Percentiles rank a stretch among this genome's conserved stretches.
These are phyloP conservation scores for Pigoraptor vietnamica DNA, from an alignment of 78 protist species.

Conservation along the genomic window DNA sequence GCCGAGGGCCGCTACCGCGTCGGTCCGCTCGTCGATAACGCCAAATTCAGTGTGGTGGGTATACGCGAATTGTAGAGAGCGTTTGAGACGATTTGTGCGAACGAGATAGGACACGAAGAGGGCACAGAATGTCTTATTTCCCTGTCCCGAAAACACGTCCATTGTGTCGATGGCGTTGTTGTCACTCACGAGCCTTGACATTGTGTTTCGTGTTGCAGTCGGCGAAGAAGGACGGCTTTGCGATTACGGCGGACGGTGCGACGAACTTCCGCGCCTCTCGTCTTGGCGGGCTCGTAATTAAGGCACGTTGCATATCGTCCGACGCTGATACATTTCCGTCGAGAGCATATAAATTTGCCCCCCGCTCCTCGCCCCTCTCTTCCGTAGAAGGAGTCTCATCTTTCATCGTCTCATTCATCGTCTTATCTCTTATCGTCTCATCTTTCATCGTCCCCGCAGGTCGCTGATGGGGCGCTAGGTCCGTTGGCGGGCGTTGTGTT, in stretches of 20 bases:
- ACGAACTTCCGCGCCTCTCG: not conserved
- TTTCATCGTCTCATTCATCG: not conserved
- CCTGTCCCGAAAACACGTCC: too few relatives aligned
- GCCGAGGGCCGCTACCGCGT: not conserved
- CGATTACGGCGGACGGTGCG: not conserved
- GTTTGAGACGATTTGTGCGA: not conserved
- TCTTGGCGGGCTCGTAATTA: not conserved
- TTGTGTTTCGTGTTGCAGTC: not conserved
- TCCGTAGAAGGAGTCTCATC: too few relatives aligned
- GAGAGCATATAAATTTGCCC: too few relatives aligned
- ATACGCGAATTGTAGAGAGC: not conserved
- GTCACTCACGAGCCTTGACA: not conserved
- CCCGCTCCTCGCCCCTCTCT: too few relatives aligned
- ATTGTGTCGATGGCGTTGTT: not conserved
- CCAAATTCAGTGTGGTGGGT: not conserved
- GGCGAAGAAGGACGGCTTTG: not conserved
- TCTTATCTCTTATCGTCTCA: not conserved
- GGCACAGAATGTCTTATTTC: not conserved
- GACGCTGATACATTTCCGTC: too few relatives aligned
- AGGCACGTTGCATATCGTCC: too few relatives aligned
- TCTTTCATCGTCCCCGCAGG: not conserved
- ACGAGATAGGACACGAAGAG: too few relatives aligned
- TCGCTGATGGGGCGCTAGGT: not conserved
- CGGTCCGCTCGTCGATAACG: not conserved
- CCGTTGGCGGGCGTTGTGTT: not conserved